phyloP scores from a whole-genome alignment of 305 asterid species.

The Coffea humblotiana region DNA sequence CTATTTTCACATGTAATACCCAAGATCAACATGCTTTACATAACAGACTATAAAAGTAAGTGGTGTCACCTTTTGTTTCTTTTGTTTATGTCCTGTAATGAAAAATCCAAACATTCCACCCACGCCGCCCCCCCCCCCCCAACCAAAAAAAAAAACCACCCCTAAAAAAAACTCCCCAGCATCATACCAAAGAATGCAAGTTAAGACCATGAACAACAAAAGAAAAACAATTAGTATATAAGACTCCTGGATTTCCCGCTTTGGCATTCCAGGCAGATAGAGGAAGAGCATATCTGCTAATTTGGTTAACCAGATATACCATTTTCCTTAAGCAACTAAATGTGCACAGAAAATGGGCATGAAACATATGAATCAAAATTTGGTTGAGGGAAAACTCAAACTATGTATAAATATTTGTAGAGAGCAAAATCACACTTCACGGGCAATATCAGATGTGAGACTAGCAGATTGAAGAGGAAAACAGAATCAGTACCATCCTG shows the following conservation, averaged over 20 bases:
- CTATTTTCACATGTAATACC: not conserved
- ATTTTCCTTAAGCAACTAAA: not conserved
- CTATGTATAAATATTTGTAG: not conserved
- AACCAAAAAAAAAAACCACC: too few species aligned
- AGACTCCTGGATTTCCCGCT: not conserved
- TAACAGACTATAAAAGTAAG: not conserved
- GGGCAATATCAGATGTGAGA: not conserved
- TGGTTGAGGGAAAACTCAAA: not conserved
- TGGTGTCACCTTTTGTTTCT: not conserved
- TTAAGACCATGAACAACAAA: not conserved
- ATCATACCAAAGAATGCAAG: not conserved
- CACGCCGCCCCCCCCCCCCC: too few species aligned
- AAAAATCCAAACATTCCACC: not conserved
- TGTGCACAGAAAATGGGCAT: not conserved
- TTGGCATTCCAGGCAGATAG: not conserved
- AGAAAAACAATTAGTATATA: not conserved
- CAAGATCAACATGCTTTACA: not conserved
- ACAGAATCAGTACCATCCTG: conserved; percentile 39
- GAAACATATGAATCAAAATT: not conserved
- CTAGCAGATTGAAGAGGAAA: not conserved
- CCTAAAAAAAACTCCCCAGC: not conserved
- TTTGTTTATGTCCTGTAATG: not conserved
- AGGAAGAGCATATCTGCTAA: too few species aligned
- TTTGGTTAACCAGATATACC: not conserved
- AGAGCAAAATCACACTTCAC: not conserved